Conservation (phyloP, 495 filamentous ascomycete genomes). For the Penicillium herquei region DNA sequence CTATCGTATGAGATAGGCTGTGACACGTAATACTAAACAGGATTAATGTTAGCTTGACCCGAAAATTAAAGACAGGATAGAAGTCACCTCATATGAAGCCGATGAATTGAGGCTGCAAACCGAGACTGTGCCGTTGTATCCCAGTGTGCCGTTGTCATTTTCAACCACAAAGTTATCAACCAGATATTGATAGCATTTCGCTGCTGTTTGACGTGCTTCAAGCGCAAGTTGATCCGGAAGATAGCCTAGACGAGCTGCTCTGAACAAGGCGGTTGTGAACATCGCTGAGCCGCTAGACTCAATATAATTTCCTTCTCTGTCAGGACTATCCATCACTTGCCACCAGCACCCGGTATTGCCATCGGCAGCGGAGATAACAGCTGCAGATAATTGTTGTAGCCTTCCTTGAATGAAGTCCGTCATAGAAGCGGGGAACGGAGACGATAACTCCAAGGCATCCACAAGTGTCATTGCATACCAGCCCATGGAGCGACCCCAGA, state of each 20-base stretch:
- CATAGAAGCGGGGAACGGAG: not conserved
- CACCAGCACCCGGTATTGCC: constrained; percentile 55
- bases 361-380: constrained; percentile 45
- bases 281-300: constrained; percentile 60
- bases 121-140: constrained; percentile 54
- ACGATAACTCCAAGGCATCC: constrained; percentile 47
- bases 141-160: constrained; percentile 39
- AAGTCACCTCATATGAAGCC: constrained; percentile 48
- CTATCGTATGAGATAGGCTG: constrained; percentile 45
- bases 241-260: constrained; percentile 49
- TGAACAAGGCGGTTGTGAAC: constrained; percentile 56
- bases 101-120: constrained; percentile 54
- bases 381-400: constrained; percentile 39
- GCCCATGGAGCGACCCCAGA: constrained; percentile 58
- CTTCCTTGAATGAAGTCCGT: constrained; percentile 17
- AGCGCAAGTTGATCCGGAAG: constrained; percentile 7
- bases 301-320: constrained; percentile 55
- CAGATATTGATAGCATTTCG: constrained; percentile 41
- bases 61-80: constrained; percentile 3
- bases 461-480: constrained; percentile 61
- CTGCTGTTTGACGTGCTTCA: not conserved
- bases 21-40: constrained; percentile 46
- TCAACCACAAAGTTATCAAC: constrained; percentile 38
- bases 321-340: constrained; percentile 53
- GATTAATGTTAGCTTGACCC: constrained; percentile 1